Conservation (phyloP, 495 filamentous ascomycete genomes). For the Daldinia loculata region DNA sequence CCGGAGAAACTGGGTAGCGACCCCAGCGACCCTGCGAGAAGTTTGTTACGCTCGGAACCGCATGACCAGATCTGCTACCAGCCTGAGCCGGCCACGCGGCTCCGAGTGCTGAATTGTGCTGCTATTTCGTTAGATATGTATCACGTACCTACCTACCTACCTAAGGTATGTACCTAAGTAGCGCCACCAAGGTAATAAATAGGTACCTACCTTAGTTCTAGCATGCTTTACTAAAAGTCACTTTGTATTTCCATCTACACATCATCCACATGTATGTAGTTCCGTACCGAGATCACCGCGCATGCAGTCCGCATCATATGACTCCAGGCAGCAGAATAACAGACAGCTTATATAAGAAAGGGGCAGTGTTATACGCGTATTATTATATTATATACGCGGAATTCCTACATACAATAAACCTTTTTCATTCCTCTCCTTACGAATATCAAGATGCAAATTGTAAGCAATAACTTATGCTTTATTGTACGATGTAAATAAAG, state of each 20-base stretch:
- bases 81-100: background rate
- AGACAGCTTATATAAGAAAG: background rate
- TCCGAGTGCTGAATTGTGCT: background rate
- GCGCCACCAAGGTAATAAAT: background rate
- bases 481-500: background rate
- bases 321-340: constrained; percentile 5
- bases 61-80: background rate
- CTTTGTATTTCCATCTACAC: background rate
- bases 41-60: background rate
- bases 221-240: background rate
- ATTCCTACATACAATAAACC: background rate
- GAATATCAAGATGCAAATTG: background rate
- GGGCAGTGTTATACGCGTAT: background rate
- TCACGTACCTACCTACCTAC: too few species aligned
- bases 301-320: background rate
- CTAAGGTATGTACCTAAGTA: background rate
- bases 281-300: background rate
- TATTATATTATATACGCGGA: background rate
- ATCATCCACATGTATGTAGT: background rate
- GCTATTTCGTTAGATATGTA: background rate
- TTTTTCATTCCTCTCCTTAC: background rate
- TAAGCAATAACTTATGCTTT: background rate
- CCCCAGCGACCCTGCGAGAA: background rate
- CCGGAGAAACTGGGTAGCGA: background rate
- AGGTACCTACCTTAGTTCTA: too few species aligned